A percentile compares a stretch with the other conserved stretches of the same genome.
phyloP scores from a whole-genome alignment of 2,329 filamentous ascomycete genomes.

The Xylariaceae sp. region DNA sequence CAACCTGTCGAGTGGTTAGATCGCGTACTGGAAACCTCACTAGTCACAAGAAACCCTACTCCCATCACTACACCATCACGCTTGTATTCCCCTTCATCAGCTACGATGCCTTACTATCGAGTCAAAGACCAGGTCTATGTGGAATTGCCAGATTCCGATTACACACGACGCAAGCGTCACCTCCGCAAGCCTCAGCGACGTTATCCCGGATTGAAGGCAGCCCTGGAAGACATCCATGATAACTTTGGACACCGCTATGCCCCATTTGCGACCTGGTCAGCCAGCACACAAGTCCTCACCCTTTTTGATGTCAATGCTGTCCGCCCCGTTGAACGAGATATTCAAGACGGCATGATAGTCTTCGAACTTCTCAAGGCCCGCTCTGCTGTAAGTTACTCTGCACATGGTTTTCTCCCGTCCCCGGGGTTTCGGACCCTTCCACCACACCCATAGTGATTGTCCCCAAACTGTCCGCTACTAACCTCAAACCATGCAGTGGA shows the following conservation, averaged over 20 bases:
- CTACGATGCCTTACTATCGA: background rate
- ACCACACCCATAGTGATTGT: background rate
- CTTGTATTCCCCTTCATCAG: constrained; percentile 6
- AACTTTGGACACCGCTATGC: constrained; percentile 22
- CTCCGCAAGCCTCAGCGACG: constrained; percentile 13
- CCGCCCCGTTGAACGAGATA: background rate
- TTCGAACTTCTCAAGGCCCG: constrained; percentile 20
- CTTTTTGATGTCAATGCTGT: constrained; percentile 16
- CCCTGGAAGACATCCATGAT: constrained; percentile 21
- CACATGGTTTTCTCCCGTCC: background rate
- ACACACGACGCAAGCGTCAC: background rate
- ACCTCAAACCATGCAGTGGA: too few relatives aligned
- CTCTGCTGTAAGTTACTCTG: constrained; percentile 16
- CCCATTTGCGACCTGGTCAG: constrained; percentile 22
- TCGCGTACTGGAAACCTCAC: constrained; percentile 22
- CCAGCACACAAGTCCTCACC: constrained; percentile 10
- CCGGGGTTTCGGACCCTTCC: background rate
- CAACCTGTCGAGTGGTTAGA: constrained; percentile 23
- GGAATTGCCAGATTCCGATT: background rate
- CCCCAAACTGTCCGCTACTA: too few relatives aligned
- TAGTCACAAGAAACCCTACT: constrained; percentile 13
- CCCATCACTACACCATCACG: background rate
- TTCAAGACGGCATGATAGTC: constrained; percentile 13
- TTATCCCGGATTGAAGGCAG: constrained; percentile 22
- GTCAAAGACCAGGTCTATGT: constrained; percentile 13